These are phyloP conservation scores for Erysimum cheiri DNA, from an alignment of 441 rosid genomes.

Conservation along the genomic window DNA sequence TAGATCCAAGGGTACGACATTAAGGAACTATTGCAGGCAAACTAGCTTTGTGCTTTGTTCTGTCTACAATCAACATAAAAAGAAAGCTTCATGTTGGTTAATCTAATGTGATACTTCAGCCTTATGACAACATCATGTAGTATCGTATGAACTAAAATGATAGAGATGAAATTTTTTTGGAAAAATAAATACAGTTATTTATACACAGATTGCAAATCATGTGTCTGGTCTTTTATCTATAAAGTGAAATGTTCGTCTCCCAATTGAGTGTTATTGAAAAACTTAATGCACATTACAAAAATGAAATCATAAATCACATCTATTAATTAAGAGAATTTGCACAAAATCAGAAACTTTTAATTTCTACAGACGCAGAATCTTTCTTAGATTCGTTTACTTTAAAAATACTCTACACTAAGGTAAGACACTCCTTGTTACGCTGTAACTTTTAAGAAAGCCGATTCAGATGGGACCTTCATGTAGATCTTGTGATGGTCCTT, in stretches of 20 bases:
- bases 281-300: neutral
- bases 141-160: conserved; percentile 7
- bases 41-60: conserved; percentile 28
- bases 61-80: conserved; percentile 15
- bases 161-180: neutral
- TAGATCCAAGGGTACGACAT: conserved; percentile 47
- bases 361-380: conserved; percentile 6
- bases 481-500: conserved; percentile 50
- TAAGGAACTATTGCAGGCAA: conserved; percentile 44
- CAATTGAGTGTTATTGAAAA: conserved; percentile 8
- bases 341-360: conserved; percentile 16
- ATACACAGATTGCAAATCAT: neutral
- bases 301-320: neutral
- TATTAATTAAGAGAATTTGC: conserved; percentile 7
- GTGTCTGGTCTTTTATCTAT: neutral
- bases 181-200: neutral
- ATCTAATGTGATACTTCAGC: neutral
- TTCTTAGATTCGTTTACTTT: conserved; percentile 9
- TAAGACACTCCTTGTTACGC: neutral
- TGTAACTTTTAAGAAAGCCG: neutral
- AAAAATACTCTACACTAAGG: conserved; percentile 2
- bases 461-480: conserved; percentile 58
- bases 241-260: conserved; percentile 10
- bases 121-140: neutral
- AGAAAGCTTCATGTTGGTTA: neutral